Evolutionary conservation across 495 filamentous ascomycete genomes (phyloP).

Genomic region (Podospora australis): DNA sequence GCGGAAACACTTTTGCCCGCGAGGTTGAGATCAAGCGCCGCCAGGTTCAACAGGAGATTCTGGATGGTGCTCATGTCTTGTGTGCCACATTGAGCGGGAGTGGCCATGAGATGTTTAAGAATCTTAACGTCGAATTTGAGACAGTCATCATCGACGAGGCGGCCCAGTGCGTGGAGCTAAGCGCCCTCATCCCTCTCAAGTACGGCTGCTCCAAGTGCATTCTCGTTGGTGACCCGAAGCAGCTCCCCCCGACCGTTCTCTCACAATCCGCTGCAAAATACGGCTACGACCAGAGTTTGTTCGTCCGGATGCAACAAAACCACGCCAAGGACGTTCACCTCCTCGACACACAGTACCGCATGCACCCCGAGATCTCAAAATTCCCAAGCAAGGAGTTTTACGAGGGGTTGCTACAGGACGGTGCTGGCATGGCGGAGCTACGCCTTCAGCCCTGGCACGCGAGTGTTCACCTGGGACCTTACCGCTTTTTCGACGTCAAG

Average conservation of each 20-base stretch:
- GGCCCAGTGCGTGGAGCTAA: constrained; percentile 95
- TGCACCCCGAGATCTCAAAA: constrained; percentile 90
- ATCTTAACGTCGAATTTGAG: constrained; percentile 91
- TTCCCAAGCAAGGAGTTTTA: constrained; percentile 93
- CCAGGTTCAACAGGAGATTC: constrained; percentile 80
- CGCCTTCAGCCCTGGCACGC: constrained; percentile 79
- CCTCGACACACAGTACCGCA: constrained; percentile 94
- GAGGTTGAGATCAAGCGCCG: constrained; percentile 80
- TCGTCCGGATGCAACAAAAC: constrained; percentile 95
- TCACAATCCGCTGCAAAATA: constrained; percentile 88
- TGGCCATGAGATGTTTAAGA: constrained; percentile 96
- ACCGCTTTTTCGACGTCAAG: constrained; percentile 95
- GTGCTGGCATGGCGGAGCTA: constrained; percentile 67
- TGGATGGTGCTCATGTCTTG: constrained; percentile 83
- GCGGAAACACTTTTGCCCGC: constrained; percentile 65
- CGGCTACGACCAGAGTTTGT: constrained; percentile 95
- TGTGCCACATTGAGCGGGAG: constrained; percentile 93
- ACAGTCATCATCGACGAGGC: constrained; percentile 98
- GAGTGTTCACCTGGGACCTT: constrained; percentile 74
- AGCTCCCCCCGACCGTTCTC: constrained; percentile 90
- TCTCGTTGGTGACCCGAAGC: constrained; percentile 94
- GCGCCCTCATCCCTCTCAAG: constrained; percentile 92
- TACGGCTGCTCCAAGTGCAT: constrained; percentile 97
- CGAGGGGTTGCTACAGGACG: constrained; percentile 77
- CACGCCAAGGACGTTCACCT: constrained; percentile 86